phyloP scores from a whole-genome alignment of 2,329 filamentous ascomycete species.

The Claviceps digitariae region DNA sequence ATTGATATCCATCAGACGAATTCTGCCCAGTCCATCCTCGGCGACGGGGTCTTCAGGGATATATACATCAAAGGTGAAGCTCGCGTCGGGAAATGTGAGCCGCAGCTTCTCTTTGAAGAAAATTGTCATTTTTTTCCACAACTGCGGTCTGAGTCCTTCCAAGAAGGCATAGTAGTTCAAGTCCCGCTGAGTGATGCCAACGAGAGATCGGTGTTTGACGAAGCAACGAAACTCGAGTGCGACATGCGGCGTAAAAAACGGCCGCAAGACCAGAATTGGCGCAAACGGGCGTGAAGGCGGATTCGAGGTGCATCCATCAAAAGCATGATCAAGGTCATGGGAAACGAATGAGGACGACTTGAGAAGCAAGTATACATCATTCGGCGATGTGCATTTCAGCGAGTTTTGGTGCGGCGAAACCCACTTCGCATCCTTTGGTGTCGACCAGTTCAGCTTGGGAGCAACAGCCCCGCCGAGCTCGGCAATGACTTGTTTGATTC shows the following conservation, averaged over 20 bases:
- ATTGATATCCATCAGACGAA: conserved; percentile 87
- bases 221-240: conserved; percentile 93
- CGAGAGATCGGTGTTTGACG: conserved; percentile 65
- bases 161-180: conserved; percentile 85
- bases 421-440: conserved; percentile 91
- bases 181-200: conserved; percentile 80
- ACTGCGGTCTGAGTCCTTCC: conserved; percentile 42
- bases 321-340: conserved; percentile 86
- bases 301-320: conserved; percentile 50
- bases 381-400: conserved; percentile 75
- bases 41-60: conserved; percentile 53
- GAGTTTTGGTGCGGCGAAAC: conserved; percentile 76
- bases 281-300: conserved; percentile 37
- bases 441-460: conserved; percentile 95
- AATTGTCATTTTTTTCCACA: conserved; percentile 54
- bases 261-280: conserved; percentile 73
- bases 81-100: conserved; percentile 67
- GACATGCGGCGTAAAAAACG: conserved; percentile 79
- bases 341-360: conserved; percentile 93
- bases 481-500: conserved; percentile 62
- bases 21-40: conserved; percentile 50
- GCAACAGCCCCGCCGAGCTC: conserved; percentile 76
- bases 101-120: conserved; percentile 68
- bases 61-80: conserved; percentile 87
- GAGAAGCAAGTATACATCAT: conserved; percentile 84